These are phyloP conservation scores for Colletotrichum sp. DNA, from an alignment of 2,329 filamentous ascomycete genomes.

Conservation along the genomic window DNA sequence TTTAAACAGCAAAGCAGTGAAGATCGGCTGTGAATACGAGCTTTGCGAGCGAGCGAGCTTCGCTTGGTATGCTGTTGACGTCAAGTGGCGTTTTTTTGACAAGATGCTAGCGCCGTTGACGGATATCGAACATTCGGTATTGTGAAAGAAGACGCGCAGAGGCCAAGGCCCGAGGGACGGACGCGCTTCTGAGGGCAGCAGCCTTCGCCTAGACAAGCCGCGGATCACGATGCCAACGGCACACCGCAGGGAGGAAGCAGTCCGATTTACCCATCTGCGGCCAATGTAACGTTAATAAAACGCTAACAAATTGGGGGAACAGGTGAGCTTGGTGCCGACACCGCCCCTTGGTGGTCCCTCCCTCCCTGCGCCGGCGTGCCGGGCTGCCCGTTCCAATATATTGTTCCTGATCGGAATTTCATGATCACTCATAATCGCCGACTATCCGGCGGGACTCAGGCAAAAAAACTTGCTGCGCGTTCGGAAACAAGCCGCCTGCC, in stretches of 20 bases:
- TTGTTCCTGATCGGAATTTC: neutral
- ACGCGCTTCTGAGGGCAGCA: neutral
- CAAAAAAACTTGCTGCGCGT: neutral
- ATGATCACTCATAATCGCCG: neutral
- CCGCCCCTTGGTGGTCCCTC: neutral
- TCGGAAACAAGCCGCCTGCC: neutral
- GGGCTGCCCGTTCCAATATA: neutral
- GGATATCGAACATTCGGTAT: neutral
- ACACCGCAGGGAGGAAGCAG: neutral
- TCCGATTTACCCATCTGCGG: neutral
- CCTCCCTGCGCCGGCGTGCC: neutral
- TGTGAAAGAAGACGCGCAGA: neutral
- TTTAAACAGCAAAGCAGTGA: neutral
- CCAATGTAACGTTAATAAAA: conserved; percentile 13
- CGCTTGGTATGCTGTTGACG: neutral
- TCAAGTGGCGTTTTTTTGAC: neutral
- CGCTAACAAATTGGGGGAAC: neutral
- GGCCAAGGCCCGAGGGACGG: neutral
- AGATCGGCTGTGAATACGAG: neutral
- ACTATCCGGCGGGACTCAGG: neutral
- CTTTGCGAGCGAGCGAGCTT: neutral
- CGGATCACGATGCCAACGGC: neutral
- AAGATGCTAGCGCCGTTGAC: neutral
- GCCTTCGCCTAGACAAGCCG: neutral
- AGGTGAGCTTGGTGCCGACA: neutral